Base-by-base conservation (phyloP, 768 basidiomycete species). In the Lentinula sp. region DNA sequence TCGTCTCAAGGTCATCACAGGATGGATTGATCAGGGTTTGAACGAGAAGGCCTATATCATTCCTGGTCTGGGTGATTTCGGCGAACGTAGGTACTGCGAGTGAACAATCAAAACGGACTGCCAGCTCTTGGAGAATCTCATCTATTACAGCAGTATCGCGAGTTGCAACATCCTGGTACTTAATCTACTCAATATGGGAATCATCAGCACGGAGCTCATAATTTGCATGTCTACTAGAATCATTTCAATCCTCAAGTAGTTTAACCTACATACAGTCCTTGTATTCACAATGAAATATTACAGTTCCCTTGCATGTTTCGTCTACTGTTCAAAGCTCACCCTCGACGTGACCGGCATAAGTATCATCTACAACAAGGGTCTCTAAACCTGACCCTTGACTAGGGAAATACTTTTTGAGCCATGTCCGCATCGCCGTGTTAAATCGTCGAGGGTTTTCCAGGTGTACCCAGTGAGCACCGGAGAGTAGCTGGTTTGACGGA, bases 61-160 rank as follows among this genome's bases (percentile, higher is more conserved):
- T 59, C 94, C 93, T 7, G 94, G 95, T 33, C 78, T 98, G n/a
- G 95, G 95, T n/a, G 95, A 98, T 71, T 98, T 98, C 71, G 95
- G 95, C 56, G 95, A 96, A 71, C 77, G 92, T 70, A 87, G 92
- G 90, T 88, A 66, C 13, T 60, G 59, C 32, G 59, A 60, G 50
- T 60, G 39, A 39, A 35, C 8, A 48, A 48, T 18, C 18, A 7
- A 48, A 48, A 48, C 23, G n/a, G 6, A 15, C 43, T 20, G n/a
- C 46, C 20, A 10, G 20, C 8, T 16, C 18, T 48, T 7, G 28
- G 28, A 28, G 28, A 28, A 28, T 28, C 28, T 28, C 28, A 28
- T 28, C 3, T 28, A 28, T 28, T 28, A 28, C 4, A 28, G 28
- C 28, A 28, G 28, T 28, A 28, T 28, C 3, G 28, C 28, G 28